These are phyloP conservation scores for Domatiomyces catenatus DNA, from an alignment of 2,329 filamentous ascomycete genomes.

Conservation along the genomic window DNA sequence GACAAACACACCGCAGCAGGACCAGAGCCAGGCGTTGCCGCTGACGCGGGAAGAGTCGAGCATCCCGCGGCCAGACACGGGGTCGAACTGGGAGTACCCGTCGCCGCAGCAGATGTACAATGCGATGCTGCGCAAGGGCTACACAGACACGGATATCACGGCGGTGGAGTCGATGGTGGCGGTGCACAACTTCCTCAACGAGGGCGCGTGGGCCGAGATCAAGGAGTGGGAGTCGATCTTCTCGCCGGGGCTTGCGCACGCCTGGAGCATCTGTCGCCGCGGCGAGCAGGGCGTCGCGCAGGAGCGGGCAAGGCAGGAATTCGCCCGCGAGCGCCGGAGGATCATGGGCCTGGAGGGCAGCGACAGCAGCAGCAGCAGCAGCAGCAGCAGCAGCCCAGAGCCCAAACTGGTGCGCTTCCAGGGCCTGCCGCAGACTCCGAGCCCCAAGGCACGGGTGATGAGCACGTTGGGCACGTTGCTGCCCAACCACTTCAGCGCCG, in stretches of 20 bases:
- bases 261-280: conserved; percentile 57
- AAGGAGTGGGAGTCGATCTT: conserved; percentile 87
- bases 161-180: conserved; percentile 95
- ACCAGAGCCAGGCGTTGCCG: conserved; percentile 60
- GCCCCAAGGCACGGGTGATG: conserved; percentile 76
- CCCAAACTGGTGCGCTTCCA: conserved; percentile 77
- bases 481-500: conserved; percentile 62
- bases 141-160: conserved; percentile 82
- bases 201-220: conserved; percentile 93
- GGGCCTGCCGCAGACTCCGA: conserved; percentile 74
- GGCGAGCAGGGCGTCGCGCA: conserved; percentile 53
- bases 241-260: conserved; percentile 51
- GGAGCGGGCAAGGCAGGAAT: conserved; percentile 33
- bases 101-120: conserved; percentile 99
- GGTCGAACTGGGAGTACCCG: conserved; percentile 89
- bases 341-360: conserved; percentile 10
- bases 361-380: not conserved
- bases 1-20: conserved; percentile 59
- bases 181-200: conserved; percentile 95
- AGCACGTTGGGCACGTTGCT: conserved; percentile 66
- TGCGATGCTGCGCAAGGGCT: conserved; percentile 86
- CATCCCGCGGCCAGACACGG: conserved; percentile 70
- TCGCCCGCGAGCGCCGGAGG: conserved; percentile 25
- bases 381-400: conserved; percentile 23
- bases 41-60: conserved; percentile 71